phyloP scores from a whole-genome alignment of 352 stramenopile species.

The Blastocystis sp. region DNA sequence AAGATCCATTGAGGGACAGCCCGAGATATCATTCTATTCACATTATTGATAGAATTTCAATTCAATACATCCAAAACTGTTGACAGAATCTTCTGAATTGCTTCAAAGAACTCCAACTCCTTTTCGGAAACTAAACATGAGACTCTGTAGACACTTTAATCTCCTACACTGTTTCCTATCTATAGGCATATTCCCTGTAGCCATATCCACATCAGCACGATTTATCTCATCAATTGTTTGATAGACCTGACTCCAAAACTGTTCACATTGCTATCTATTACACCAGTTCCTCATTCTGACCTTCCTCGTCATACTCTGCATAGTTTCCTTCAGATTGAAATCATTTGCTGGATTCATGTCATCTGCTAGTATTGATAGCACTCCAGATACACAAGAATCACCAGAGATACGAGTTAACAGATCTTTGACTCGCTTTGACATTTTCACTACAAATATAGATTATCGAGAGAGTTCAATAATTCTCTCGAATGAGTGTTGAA shows the following conservation, averaged over 20 bases:
- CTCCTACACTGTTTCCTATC: slow-evolving; percentile 1
- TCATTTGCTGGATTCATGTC: slow-evolving; percentile 11
- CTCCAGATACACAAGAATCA: slow-evolving; percentile 6
- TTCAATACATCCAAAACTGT: not conserved
- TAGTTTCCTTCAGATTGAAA: slow-evolving; percentile 40
- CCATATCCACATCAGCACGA: not conserved
- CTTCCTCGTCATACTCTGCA: slow-evolving; percentile 34
- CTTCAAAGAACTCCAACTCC: slow-evolving; percentile 41
- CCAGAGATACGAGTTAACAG: not conserved
- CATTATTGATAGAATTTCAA: not conserved
- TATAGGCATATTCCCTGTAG: not conserved
- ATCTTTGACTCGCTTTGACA: slow-evolving; percentile 16
- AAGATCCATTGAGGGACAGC: not conserved
- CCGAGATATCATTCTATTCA: slow-evolving; percentile 25
- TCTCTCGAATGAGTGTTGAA: not conserved
- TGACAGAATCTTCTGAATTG: not conserved
- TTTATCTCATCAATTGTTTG: not conserved
- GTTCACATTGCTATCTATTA: slow-evolving; percentile 25
- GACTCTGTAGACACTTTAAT: not conserved
- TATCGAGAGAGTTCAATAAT: not conserved
- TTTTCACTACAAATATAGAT: not conserved
- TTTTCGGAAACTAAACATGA: not conserved
- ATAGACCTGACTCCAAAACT: slow-evolving; percentile 21
- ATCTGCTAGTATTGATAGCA: slow-evolving; percentile 34
- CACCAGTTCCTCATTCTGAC: not conserved